A percentile compares a stretch with the other conserved stretches of the same genome.
These are phyloP conservation scores for Piper betle DNA, from an alignment of 164 flowering plant species.

Conservation along the genomic window DNA sequence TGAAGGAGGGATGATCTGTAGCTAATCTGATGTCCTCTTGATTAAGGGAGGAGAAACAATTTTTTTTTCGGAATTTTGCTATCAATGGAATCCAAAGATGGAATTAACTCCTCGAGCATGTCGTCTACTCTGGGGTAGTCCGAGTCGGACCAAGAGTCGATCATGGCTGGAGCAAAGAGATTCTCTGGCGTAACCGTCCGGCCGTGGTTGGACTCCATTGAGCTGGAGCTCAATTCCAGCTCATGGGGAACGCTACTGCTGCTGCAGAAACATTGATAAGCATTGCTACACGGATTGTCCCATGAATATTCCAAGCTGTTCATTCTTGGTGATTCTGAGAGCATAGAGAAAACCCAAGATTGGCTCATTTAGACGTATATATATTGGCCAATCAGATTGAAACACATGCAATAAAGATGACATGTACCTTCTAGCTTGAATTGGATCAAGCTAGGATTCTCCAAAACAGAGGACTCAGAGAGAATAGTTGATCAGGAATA, in stretches of 20 bases:
- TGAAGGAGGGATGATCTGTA: slow-evolving; percentile 3
- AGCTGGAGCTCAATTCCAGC: slow-evolving; percentile 13
- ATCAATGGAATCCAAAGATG: slow-evolving; percentile 2
- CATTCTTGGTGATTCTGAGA: slow-evolving; percentile 11
- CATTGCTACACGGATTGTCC: not conserved
- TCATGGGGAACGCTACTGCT: slow-evolving; percentile 4
- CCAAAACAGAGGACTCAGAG: too few species aligned
- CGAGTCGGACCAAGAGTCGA: too few species aligned
- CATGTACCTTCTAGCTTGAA: too few species aligned
- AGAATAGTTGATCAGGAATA: not conserved
- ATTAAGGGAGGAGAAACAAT: not conserved
- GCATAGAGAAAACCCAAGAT: too few species aligned
- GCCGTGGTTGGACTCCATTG: slow-evolving; percentile 10
- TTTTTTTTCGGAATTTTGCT: not conserved
- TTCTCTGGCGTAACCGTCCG: slow-evolving; percentile 5
- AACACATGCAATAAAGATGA: too few species aligned
- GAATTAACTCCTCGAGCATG: slow-evolving; percentile 8
- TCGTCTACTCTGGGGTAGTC: slow-evolving; percentile 8
- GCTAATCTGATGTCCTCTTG: slow-evolving; percentile 7
- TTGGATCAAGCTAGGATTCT: too few species aligned
- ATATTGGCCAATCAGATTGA: too few species aligned
- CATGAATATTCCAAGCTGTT: slow-evolving; percentile 25
- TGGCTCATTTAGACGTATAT: too few species aligned
- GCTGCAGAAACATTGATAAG: slow-evolving; percentile 18
- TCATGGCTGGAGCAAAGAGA: slow-evolving; percentile 5